Conservation (phyloP, 2,329 filamentous ascomycete genomes). For the Capronia epimyces region DNA sequence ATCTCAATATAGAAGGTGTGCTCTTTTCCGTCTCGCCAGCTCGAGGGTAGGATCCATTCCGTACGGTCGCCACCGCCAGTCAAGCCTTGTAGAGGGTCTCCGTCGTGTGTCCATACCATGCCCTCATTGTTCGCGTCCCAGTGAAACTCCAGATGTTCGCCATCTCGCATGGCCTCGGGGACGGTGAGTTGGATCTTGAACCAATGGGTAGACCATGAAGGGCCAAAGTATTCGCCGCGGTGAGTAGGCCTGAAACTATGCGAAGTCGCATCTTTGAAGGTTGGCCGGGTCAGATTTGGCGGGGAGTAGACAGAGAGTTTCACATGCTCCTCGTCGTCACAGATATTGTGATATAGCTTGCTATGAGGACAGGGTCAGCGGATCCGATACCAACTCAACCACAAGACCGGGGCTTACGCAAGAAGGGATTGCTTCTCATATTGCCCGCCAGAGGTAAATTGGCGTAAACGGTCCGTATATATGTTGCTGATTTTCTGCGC, state of each 20-base stretch:
- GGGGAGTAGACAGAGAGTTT: constrained; percentile 83
- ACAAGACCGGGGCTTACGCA: constrained; percentile 48
- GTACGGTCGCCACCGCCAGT: constrained; percentile 82
- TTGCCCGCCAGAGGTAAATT: constrained; percentile 78
- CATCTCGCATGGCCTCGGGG: constrained; percentile 64
- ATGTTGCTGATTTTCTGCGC: constrained; percentile 80
- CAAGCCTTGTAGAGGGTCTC: constrained; percentile 83
- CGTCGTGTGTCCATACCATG: constrained; percentile 86
- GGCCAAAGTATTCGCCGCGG: constrained; percentile 77
- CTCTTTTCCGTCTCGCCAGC: constrained; percentile 75
- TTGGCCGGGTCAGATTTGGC: constrained; percentile 70
- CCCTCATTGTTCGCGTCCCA: constrained; percentile 96
- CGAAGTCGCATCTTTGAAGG: constrained; percentile 75
- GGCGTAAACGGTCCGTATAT: constrained; percentile 74
- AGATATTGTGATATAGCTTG: constrained; percentile 65
- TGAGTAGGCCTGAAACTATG: constrained; percentile 69
- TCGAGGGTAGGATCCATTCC: constrained; percentile 83
- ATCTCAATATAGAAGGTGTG: constrained; percentile 95
- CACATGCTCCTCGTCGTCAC: constrained; percentile 67
- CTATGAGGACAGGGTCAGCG: constrained; percentile 35
- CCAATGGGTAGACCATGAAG: constrained; percentile 97
- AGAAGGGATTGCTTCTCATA: constrained; percentile 70
- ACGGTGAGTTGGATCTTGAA: constrained; percentile 78
- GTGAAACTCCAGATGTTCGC: constrained; percentile 84
- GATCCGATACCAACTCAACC: not conserved